Evolutionary conservation across 179 eudicot genomes (phyloP), one percentile per base, ranked within the genome.

Genomic region (Kewa caespitosa): DNA sequence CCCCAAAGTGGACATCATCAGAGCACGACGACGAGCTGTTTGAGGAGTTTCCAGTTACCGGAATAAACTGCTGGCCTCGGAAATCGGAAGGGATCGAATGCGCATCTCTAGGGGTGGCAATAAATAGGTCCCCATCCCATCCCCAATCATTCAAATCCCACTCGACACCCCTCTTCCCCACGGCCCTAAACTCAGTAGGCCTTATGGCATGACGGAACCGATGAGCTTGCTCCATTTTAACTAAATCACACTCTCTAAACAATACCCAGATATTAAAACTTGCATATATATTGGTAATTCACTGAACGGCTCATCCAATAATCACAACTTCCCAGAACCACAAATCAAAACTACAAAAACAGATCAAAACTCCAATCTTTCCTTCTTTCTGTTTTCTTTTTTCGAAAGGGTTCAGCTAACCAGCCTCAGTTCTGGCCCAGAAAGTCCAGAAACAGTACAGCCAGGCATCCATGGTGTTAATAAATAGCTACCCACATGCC

Each of bases 111-210:
- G 90, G 89, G 43, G 85, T 76, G 8, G 97, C 97, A 22, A 83
- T 75, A 69, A 89, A 91, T 13, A 90, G 77, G 79, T 91, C 93
- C 2, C 91, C 92, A 86, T 93, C 98, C 98, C 98, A 93, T 80
- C 76, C 87, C 97, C 98, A 93, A 34, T 90, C 88, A 84, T 87
- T 89, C 76, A 86, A 85, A 84, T 90, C 89, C 98, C 98, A 93
- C 54, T 90, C 92, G 33, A 81, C 10, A 65, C 76, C 87, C 78
- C 84, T 85, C 80, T 86, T 87, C 59, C 86, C 92, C 69, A 74
- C 39, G n/a, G 82, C 79, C 80, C 81, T 80, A 76, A 81, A 60
- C 55, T 78, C 84, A 8, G 89, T 43, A 28, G 80, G 68, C 48
- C 75, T 82, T 12, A 78, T 69, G 38, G 84, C 86, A 67, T 76